phyloP scores from a whole-genome alignment of 371 early-diverging fungal genomes.

The Polyrhizophydium stewartii region DNA sequence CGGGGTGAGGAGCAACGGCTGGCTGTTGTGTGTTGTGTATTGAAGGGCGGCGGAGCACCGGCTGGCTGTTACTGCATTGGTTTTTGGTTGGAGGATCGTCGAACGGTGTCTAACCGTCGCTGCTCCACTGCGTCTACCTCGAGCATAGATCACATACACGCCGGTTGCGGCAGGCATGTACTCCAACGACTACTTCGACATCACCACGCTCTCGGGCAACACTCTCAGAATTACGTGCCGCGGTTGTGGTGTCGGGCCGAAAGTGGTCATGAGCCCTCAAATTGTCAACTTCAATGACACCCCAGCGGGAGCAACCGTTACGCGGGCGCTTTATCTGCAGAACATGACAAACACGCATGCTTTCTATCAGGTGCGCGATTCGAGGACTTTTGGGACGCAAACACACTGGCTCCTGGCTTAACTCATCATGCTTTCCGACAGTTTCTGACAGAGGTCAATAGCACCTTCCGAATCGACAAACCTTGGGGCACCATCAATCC shows the following conservation, averaged over 20 bases:
- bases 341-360: constrained; percentile 30
- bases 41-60: no score
- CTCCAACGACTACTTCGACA: constrained; percentile 45
- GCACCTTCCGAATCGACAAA: constrained; percentile 44
- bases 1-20: constrained; percentile 14
- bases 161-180: constrained; percentile 39
- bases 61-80: no score
- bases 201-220: constrained; percentile 44
- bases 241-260: constrained; percentile 40
- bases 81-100: no score
- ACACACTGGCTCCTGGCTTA: no score
- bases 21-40: neutral
- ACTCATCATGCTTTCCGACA: no score
- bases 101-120: neutral
- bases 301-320: constrained; percentile 20
- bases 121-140: neutral
- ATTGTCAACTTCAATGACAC: constrained; percentile 45
- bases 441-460: constrained; percentile 37
- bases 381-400: no score
- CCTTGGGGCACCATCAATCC: constrained; percentile 37
- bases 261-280: constrained; percentile 27
- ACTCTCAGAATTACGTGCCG: constrained; percentile 30
- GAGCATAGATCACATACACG: constrained; percentile 28
- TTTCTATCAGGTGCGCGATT: constrained; percentile 32
- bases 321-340: constrained; percentile 33